phyloP scores from a whole-genome alignment of 495 filamentous ascomycete species.

The Xylaria castorea region DNA sequence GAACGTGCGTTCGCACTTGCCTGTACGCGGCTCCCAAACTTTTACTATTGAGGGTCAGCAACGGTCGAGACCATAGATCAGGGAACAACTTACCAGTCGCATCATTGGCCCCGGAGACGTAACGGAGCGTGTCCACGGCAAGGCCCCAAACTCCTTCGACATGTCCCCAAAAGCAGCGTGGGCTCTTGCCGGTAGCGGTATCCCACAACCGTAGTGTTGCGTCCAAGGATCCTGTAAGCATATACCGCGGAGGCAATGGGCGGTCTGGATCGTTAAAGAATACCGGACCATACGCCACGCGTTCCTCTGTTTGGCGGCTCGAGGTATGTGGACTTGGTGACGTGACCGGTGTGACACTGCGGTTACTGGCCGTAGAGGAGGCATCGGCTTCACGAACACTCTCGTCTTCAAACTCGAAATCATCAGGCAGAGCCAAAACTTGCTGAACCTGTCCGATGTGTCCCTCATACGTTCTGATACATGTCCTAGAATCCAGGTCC shows the following conservation, averaged over 20 bases:
- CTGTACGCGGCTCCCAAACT: conserved; percentile 91
- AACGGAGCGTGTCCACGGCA: conserved; percentile 86
- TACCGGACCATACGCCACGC: conserved; percentile 60
- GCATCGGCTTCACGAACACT: conserved; percentile 66
- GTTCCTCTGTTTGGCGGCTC: conserved; percentile 48
- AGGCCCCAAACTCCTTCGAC: conserved; percentile 96
- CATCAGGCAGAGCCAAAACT: conserved; percentile 77
- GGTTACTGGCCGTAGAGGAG: conserved; percentile 49
- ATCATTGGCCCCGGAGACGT: conserved; percentile 90
- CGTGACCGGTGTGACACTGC: conserved; percentile 41
- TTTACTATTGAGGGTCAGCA: conserved; percentile 54
- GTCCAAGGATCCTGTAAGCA: conserved; percentile 90
- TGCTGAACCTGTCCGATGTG: conserved; percentile 97
- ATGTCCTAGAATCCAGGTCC: conserved; percentile 83
- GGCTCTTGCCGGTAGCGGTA: conserved; percentile 76
- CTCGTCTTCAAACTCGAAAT: conserved; percentile 85
- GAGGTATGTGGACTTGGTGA: conserved; percentile 30
- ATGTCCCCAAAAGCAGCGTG: conserved; percentile 95
- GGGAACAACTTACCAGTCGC: conserved; percentile 68
- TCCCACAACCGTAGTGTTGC: conserved; percentile 94
- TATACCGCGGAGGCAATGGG: conserved; percentile 80
- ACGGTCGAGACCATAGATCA: background rate
- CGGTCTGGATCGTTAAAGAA: conserved; percentile 65
- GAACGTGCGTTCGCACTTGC: conserved; percentile 89
- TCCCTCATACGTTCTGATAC: conserved; percentile 83